Evolutionary conservation across 805 yeast genomes (phyloP).

Genomic region (Candida bentonensis): DNA sequence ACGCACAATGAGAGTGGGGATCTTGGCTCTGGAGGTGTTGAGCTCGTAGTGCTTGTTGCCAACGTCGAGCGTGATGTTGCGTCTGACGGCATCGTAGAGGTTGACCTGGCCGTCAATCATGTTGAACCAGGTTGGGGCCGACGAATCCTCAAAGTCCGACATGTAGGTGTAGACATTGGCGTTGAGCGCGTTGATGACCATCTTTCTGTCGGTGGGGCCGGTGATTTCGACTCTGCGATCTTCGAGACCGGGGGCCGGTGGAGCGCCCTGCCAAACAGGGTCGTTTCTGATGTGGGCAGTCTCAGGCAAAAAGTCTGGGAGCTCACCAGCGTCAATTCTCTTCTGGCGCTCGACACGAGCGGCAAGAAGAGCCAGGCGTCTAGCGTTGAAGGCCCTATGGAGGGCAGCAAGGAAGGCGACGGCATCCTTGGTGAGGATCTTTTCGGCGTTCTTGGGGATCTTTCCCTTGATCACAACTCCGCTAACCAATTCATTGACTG

Average conservation of each 20-base stretch:
- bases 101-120: conserved; percentile 57
- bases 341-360: conserved; percentile 42
- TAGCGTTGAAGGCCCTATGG: conserved; percentile 47
- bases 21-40: conserved; percentile 29
- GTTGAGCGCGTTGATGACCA: conserved; percentile 63
- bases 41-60: conserved; percentile 35
- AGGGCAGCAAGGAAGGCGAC: conserved; percentile 51
- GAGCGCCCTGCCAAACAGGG: conserved; percentile 58
- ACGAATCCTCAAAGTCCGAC: conserved; percentile 66
- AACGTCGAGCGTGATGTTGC: conserved; percentile 29
- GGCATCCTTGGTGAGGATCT: conserved; percentile 48
- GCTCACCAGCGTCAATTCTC: conserved; percentile 43
- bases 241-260: conserved; percentile 50
- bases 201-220: conserved; percentile 63
- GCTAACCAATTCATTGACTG: conserved; percentile 17
- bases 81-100: conserved; percentile 54
- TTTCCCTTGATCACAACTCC: conserved; percentile 47
- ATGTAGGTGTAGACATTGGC: conserved; percentile 58
- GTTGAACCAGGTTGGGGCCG: conserved; percentile 59
- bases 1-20: conserved; percentile 37
- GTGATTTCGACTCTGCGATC: conserved; percentile 67
- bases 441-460: conserved; percentile 32
- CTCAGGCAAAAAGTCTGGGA: conserved; percentile 60
- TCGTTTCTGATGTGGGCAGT: conserved; percentile 49
- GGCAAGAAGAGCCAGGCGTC: conserved; percentile 40